Evolutionary conservation across 2,329 filamentous ascomycete genomes (phyloP), one percentile per base, ranked within the genome.

Genomic region (Pestalotiopsis sp.): DNA sequence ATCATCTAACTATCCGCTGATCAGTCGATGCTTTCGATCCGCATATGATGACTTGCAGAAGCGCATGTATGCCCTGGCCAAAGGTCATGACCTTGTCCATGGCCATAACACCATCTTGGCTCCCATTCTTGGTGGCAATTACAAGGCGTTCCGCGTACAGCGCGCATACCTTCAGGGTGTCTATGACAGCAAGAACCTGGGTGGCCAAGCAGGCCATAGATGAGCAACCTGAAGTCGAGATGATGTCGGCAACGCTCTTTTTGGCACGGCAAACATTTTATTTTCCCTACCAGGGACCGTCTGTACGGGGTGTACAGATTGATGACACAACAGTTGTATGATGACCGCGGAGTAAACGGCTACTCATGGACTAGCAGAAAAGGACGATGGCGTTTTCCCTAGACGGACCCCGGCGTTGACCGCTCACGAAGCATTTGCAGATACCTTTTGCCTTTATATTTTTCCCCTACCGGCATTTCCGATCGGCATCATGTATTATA

Each of bases 41-140:
- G 92, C 93, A 0, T 87, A 90, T 75, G 75, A 83, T 11, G 78
- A 78, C 2, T 80, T 97, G 17, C 82, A 85, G 61, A 78, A 86
- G 3, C 86, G 88, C 39, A 90, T 95, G 85, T 77, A 75, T 12
- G 78, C 86, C 4, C 75, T 92, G 2, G 78, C 82, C 0, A 73
- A 76, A 11, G 74, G 78, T 9, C 73, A 77, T 0, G 66, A 71
- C 0, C 76, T 77, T 20, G 73, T 76, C 25, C 68, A 70, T 38
- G 68, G 70, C 14, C 71, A 73, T 38, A 71, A 77, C 61, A 93
- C 90, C 75, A 88, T 98, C 27, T 86, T 98, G 6, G 88, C 88
- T 41, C 85, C 89, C 52, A 86, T 97, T 52, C 83, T 97, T 66
- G 91, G 87, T 12, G 94, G 93, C 66, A 91, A 97, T 75, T 98